Percentiles rank a stretch among this genome's conserved stretches.
These are phyloP conservation scores for Epichloe gansuensis DNA, from an alignment of 2,329 filamentous ascomycete species.

Conservation along the genomic window DNA sequence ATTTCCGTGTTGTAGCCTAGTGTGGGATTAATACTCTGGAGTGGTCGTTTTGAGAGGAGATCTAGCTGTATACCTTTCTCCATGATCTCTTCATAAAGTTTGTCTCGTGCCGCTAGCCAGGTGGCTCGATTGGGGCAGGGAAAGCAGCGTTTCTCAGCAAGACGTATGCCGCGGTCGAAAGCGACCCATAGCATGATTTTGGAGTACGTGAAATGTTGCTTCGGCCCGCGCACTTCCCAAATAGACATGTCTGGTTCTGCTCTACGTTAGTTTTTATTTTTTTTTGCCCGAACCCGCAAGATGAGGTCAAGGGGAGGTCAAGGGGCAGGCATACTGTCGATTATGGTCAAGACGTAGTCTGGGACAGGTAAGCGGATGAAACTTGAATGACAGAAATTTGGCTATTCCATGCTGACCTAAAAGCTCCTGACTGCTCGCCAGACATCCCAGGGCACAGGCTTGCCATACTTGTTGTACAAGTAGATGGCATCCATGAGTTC, in stretches of 20 bases:
- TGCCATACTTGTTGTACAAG: constrained; percentile 68
- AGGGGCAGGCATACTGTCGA: constrained; percentile 32
- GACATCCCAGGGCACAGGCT: constrained; percentile 63
- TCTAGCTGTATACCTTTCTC: constrained; percentile 36
- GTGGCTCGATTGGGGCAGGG: constrained; percentile 57
- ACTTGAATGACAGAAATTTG: no score
- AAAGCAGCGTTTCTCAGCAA: constrained; percentile 63
- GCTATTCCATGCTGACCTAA: constrained; percentile 26
- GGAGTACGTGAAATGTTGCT: constrained; percentile 70
- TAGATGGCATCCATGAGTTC: constrained; percentile 70
- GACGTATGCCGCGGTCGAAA: constrained; percentile 60
- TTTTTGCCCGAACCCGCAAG: neutral
- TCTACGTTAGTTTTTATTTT: neutral
- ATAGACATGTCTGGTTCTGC: constrained; percentile 66
- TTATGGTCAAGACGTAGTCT: constrained; percentile 60
- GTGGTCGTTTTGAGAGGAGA: neutral
- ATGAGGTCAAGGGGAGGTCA: neutral
- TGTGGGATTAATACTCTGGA: neutral
- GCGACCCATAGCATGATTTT: constrained; percentile 78
- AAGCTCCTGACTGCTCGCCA: constrained; percentile 62
- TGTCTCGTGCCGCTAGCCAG: constrained; percentile 56
- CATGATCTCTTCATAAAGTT: constrained; percentile 66
- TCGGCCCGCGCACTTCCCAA: constrained; percentile 66
- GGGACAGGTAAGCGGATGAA: neutral
- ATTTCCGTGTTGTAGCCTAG: constrained; percentile 51